Conservation (phyloP, 2,329 filamentous ascomycete species). For the Diaporthe sp. region DNA sequence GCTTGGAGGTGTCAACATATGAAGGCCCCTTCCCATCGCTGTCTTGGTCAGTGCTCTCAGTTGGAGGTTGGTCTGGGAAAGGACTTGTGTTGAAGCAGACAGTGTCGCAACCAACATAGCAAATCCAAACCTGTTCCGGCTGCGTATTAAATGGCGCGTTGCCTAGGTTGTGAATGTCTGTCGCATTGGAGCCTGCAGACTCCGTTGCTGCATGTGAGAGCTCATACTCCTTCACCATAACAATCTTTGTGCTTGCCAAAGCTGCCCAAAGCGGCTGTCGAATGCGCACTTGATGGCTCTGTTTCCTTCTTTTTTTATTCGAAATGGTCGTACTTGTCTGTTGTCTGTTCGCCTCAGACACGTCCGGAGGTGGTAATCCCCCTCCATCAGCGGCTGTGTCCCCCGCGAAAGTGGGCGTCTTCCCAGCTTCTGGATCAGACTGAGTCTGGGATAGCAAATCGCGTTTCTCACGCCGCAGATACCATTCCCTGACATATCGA, state of each 20-base stretch:
- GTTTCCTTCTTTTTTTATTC: constrained; percentile 89
- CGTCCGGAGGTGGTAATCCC: constrained; percentile 67
- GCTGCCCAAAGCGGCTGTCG: constrained; percentile 95
- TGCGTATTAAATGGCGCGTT: constrained; percentile 81
- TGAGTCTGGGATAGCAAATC: constrained; percentile 63
- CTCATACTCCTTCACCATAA: constrained; percentile 92
- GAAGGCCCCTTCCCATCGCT: constrained; percentile 55
- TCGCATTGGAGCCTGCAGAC: constrained; percentile 80
- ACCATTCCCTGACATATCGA: constrained; percentile 79
- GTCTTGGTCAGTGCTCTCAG: constrained; percentile 51
- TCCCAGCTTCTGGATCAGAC: constrained; percentile 75
- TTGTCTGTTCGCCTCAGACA: constrained; percentile 63
- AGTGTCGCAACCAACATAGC: constrained; percentile 83
- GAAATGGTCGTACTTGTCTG: constrained; percentile 69
- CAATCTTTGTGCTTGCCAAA: constrained; percentile 95
- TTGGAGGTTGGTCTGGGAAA: constrained; percentile 55
- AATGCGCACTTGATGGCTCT: constrained; percentile 90
- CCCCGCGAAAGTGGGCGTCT: constrained; percentile 53
- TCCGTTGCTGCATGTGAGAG: constrained; percentile 83
- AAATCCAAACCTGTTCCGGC: constrained; percentile 83
- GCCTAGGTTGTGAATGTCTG: constrained; percentile 82
- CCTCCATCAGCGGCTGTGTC: constrained; percentile 57
- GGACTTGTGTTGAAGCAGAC: constrained; percentile 82
- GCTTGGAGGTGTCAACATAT: constrained; percentile 77
- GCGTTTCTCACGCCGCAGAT: constrained; percentile 71